Conservation (phyloP, 106 monocot genomes). For the Dioscorea dumetorum region DNA sequence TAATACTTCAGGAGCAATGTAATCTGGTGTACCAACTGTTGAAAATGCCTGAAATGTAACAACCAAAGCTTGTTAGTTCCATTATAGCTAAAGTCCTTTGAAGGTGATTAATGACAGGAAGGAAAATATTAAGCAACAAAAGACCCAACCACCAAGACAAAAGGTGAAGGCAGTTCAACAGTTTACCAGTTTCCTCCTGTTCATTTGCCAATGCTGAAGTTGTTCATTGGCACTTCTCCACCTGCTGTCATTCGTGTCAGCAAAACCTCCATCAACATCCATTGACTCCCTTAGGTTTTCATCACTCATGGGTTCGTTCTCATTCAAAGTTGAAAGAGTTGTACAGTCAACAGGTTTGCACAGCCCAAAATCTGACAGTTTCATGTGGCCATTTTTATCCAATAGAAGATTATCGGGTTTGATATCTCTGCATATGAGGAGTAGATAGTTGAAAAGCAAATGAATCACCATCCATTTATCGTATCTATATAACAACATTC, state of each 20-base stretch:
- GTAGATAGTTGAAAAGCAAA: neutral
- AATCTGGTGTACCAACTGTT: slow-evolving; percentile 96
- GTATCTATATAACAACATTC: too few relatives aligned
- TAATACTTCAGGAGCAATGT: slow-evolving; percentile 98
- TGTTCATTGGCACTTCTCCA: slow-evolving; percentile 89
- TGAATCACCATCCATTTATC: neutral
- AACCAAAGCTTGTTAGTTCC: slow-evolving; percentile 10
- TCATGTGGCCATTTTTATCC: slow-evolving; percentile 98
- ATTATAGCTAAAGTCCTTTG: neutral
- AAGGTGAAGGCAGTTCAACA: too few relatives aligned
- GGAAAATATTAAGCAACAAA: neutral
- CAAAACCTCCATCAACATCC: slow-evolving; percentile 82
- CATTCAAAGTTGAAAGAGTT: slow-evolving; percentile 81
- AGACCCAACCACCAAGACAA: neutral
- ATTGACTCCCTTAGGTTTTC: slow-evolving; percentile 85
- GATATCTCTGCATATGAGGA: slow-evolving; percentile 80
- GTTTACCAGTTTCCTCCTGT: slow-evolving; percentile 81
- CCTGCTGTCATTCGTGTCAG: slow-evolving; percentile 40
- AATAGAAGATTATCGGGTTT: slow-evolving; percentile 96
- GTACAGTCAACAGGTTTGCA: slow-evolving; percentile 95
- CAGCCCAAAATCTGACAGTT: slow-evolving; percentile 93
- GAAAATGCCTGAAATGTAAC: slow-evolving; percentile 76
- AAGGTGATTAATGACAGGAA: neutral
- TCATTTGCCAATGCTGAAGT: slow-evolving; percentile 97
- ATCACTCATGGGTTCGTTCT: slow-evolving; percentile 82